Percentiles rank a stretch among this genome's conserved stretches.
These are phyloP conservation scores for Lactarius hatsudake DNA, from an alignment of 768 basidiomycete species.

Conservation along the genomic window DNA sequence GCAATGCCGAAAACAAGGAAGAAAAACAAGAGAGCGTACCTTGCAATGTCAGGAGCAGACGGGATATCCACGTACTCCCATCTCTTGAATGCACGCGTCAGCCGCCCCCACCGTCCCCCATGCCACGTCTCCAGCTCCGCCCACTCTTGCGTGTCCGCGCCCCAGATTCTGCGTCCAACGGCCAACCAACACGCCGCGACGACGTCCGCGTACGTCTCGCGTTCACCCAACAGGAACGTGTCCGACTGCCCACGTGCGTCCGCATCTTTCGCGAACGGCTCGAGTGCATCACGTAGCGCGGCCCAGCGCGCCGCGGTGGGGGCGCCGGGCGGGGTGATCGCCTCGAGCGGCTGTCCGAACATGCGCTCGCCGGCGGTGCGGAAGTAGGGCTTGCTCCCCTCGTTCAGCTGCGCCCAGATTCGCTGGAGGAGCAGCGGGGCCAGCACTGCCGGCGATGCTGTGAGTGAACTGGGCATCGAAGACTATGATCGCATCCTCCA, in stretches of 20 bases:
- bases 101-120: slow-evolving; percentile 35
- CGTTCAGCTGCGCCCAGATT: slow-evolving; percentile 32
- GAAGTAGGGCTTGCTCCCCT: slow-evolving; percentile 41
- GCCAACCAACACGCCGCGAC: slow-evolving; percentile 35
- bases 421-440: slow-evolving; percentile 15
- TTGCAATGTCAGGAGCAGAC: neutral
- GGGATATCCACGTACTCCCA: slow-evolving; percentile 19
- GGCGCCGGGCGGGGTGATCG: slow-evolving; percentile 35
- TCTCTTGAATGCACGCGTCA: slow-evolving; percentile 15
- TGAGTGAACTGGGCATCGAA: slow-evolving; percentile 29
- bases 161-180: slow-evolving; percentile 36
- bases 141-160: slow-evolving; percentile 43
- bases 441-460: slow-evolving; percentile 5
- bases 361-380: slow-evolving; percentile 35
- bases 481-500: slow-evolving; percentile 24
- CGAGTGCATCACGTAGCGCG: slow-evolving; percentile 36
- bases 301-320: slow-evolving; percentile 38
- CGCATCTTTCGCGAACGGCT: slow-evolving; percentile 26
- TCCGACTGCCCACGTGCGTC: slow-evolving; percentile 20
- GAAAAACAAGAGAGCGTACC: neutral
- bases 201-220: slow-evolving; percentile 42
- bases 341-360: slow-evolving; percentile 40
- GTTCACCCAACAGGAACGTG: slow-evolving; percentile 37
- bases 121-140: slow-evolving; percentile 40
- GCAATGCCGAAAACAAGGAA: neutral